Conservation (phyloP, 352 stramenopile species). For the Pythium volutum region DNA sequence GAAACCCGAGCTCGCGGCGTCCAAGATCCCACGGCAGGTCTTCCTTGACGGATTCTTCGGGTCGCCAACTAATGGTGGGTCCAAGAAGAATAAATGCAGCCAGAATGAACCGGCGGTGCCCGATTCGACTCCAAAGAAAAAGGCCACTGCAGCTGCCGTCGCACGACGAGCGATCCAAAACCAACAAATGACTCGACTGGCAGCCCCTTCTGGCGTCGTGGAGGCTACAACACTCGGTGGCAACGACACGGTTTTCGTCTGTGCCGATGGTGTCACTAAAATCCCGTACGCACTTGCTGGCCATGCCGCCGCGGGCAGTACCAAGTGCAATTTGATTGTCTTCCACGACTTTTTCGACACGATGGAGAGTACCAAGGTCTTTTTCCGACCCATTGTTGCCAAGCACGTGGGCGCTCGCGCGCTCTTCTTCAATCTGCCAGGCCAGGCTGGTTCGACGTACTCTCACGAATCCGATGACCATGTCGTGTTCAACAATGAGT, state of each 20-base stretch:
- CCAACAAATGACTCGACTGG: conserved; percentile 73
- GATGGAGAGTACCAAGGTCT: conserved; percentile 84
- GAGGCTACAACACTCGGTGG: conserved; percentile 24
- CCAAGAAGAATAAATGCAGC: not conserved
- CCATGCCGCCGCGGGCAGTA: conserved; percentile 46
- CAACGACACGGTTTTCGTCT: conserved; percentile 55
- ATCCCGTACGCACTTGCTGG: conserved; percentile 84
- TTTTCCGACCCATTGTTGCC: conserved; percentile 80
- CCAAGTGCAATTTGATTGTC: conserved; percentile 88
- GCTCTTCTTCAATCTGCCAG: conserved; percentile 91
- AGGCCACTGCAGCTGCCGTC: conserved; percentile 17
- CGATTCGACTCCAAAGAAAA: conserved; percentile 17
- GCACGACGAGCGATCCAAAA: conserved; percentile 55
- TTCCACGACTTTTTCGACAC: conserved; percentile 94
- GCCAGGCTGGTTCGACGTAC: conserved; percentile 83
- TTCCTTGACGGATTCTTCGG: conserved; percentile 14
- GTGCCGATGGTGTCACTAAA: conserved; percentile 66
- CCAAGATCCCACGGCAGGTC: not conserved
- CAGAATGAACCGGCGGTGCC: not conserved
- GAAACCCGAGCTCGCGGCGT: conserved; percentile 38
- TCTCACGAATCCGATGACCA: conserved; percentile 10
- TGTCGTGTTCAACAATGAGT: conserved; percentile 81
- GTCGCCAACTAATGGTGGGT: not conserved
- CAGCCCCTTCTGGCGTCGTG: conserved; percentile 41
- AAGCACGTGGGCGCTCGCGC: conserved; percentile 79